Percentiles rank a stretch among this genome's conserved stretches.
Evolutionary conservation across 495 filamentous ascomycete species (phyloP).

Genomic region (Wilcoxina mikolae): DNA sequence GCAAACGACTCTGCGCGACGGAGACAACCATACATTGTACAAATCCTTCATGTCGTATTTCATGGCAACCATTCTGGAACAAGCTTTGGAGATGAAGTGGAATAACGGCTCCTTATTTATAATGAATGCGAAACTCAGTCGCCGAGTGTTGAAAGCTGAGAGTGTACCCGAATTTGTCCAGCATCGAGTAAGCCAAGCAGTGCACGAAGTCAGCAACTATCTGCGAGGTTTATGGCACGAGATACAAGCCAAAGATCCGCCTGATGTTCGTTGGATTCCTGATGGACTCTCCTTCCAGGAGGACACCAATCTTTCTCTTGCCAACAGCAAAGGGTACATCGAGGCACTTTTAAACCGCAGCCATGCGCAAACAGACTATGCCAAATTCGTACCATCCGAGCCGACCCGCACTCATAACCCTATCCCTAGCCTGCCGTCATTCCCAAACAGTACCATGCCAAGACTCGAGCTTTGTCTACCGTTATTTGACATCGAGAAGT

Average conservation of each 20-base stretch:
- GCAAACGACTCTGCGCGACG: constrained; percentile 32
- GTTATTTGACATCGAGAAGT: constrained; percentile 32
- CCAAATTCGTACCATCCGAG: no score
- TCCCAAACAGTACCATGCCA: no score
- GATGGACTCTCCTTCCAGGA: not conserved
- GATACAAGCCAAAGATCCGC: not conserved
- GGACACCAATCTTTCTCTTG: constrained; percentile 7
- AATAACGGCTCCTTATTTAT: constrained; percentile 31
- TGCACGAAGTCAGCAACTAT: not conserved
- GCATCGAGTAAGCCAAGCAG: not conserved
- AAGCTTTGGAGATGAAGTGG: constrained; percentile 6
- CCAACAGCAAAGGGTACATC: constrained; percentile 5
- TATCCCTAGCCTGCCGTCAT: no score
- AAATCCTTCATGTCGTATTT: constrained; percentile 45
- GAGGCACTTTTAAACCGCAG: no score
- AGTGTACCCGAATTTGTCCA: constrained; percentile 11
- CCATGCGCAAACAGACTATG: no score
- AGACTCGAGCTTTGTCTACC: no score
- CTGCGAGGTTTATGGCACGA: constrained; percentile 6
- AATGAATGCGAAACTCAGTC: constrained; percentile 39
- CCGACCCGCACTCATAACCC: no score
- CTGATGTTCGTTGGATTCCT: not conserved
- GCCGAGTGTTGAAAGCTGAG: constrained; percentile 36
- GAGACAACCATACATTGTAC: constrained; percentile 33
- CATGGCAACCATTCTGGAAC: constrained; percentile 32